Evolutionary conservation across 1,284 basidiomycete species (phyloP), one percentile per base, ranked within the genome.

Genomic region (Fomitiporia mediterranea): DNA sequence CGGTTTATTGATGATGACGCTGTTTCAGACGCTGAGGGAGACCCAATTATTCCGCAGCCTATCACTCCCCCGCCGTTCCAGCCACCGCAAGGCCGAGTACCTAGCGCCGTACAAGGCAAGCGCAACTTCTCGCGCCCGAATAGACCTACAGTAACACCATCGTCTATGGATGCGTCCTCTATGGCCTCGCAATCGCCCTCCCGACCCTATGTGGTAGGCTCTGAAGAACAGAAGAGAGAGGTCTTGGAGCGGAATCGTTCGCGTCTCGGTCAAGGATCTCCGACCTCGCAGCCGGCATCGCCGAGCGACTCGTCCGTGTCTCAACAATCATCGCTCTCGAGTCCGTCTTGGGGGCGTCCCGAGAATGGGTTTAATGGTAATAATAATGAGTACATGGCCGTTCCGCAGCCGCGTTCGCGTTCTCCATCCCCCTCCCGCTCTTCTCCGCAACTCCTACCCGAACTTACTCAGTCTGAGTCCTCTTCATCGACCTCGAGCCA

Each of bases 181-280:
- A 35, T 17, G 7, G 30, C 32, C 1, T 37, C 17, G n/a, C 32
- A 35, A 21, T 27, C 32, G n/a, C 19, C 11, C 3, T 9, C 9
- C 37, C 48, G 48, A 35, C 48, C 77, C n/a, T 69, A 71, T 23
- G 68, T 71, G 58, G 68, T 74, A 25, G 69, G 71, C 13, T 71
- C 76, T 39, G 77, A 80, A 53, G 79, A 80, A 46, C 73, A 77
- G 62, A 87, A 86, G 62, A 74, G 75, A 34, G 72, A 72, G 54
- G 85, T 86, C 8, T 69, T 87, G 39, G 77, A 83, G 65, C 74
- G 85, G 39, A 85, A 86, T 65, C 69, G 75, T n/a, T 17, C 13
- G 27, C 39, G 28, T n/a, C 23, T 30, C 44, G 25, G 13, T 9
- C 44, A 30, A 46, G 44, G 27, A 43, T 42, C 51, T 28, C 51